Conservation (phyloP, 805 yeast genomes). For the baker's yeast (Saccharomyces cerevisiae) region DNA sequence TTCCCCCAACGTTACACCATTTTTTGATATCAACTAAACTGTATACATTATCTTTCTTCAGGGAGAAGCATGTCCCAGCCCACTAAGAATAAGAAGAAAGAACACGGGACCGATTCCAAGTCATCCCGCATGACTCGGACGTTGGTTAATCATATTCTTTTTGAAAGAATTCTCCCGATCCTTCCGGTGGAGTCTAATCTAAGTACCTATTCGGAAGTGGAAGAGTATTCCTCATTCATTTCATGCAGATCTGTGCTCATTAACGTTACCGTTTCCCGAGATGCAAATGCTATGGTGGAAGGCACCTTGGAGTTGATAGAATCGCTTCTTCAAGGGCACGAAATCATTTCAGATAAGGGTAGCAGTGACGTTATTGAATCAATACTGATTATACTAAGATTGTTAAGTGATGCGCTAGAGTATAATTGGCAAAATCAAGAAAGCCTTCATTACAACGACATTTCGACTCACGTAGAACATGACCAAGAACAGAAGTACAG, state of each 20-base stretch:
- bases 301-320: slow-evolving; percentile 14
- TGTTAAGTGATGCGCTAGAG: slow-evolving; percentile 36
- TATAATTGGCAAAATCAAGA: slow-evolving; percentile 31
- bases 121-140: slow-evolving; percentile 7
- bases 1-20: not conserved
- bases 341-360: slow-evolving; percentile 8
- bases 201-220: slow-evolving; percentile 18
- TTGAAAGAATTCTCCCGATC: slow-evolving; percentile 20
- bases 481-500: slow-evolving; percentile 4
- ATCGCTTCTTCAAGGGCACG: slow-evolving; percentile 12
- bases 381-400: slow-evolving; percentile 29
- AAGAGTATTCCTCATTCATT: slow-evolving; percentile 14
- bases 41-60: not conserved
- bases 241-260: slow-evolving; percentile 21
- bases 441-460: slow-evolving; percentile 13
- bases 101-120: not conserved
- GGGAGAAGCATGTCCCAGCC: not conserved
- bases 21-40: not conserved
- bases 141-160: slow-evolving; percentile 15
- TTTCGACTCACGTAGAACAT: not conserved
- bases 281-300: slow-evolving; percentile 12
- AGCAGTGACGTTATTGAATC: slow-evolving; percentile 17
- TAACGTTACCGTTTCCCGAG: slow-evolving; percentile 19
- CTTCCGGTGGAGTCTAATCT: slow-evolving; percentile 20
- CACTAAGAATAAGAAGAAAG: not conserved